phyloP scores from a whole-genome alignment of 805 yeast genomes.

The Saccharomyces jurei region DNA sequence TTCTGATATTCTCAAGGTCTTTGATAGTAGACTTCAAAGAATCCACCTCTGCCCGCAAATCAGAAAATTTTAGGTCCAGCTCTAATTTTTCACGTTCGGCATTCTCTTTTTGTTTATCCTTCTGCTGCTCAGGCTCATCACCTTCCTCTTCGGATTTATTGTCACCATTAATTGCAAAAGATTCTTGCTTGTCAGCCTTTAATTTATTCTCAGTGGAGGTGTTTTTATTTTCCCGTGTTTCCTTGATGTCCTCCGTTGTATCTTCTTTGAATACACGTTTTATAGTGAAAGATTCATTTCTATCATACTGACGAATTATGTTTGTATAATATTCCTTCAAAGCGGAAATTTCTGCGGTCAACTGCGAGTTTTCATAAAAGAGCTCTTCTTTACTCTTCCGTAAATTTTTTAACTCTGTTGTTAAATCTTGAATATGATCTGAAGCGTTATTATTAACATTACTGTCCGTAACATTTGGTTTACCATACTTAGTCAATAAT shows the following conservation, averaged over 20 bases:
- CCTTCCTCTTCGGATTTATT: not conserved
- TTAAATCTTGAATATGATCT: constrained; percentile 7
- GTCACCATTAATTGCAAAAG: not conserved
- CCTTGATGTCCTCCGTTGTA: constrained; percentile 4
- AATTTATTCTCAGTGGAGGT: not conserved
- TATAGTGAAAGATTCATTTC: constrained; percentile 27
- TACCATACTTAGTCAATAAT: constrained; percentile 15
- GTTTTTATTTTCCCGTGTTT: not conserved
- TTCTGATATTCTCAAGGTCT: constrained; percentile 19
- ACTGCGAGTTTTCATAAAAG: constrained; percentile 15
- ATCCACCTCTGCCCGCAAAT: constrained; percentile 20
- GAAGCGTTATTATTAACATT: constrained; percentile 12
- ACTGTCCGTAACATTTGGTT: constrained; percentile 4
- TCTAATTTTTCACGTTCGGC: constrained; percentile 5
- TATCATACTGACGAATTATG: constrained; percentile 24
- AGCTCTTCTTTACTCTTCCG: constrained; percentile 15
- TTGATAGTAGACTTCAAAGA: constrained; percentile 16
- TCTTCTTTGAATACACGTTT: constrained; percentile 25
- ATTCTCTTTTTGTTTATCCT: constrained; percentile 2
- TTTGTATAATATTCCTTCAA: constrained; percentile 22
- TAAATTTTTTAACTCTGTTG: constrained; percentile 12
- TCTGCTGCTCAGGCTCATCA: not conserved
- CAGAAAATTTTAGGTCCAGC: constrained; percentile 17
- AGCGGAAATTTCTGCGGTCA: constrained; percentile 18
- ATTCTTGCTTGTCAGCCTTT: not conserved